Base-by-base conservation (phyloP, 495 filamentous ascomycete genomes). In the Corynascus novoguineensis region DNA sequence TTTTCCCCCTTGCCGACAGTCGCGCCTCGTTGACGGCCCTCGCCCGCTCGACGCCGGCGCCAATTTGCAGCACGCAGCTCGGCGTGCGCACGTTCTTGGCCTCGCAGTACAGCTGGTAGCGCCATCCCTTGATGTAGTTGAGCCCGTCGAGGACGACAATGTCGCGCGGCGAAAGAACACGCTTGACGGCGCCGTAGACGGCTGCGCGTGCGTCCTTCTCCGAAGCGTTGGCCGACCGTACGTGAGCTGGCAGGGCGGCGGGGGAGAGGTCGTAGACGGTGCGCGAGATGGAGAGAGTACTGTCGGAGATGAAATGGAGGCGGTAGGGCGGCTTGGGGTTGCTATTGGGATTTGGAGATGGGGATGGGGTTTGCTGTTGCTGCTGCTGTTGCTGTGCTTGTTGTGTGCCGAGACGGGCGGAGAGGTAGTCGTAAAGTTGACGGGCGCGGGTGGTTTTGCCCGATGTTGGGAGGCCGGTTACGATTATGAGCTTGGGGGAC, bases 81-180 rank as follows among this genome's bases (percentile, higher is more conserved):
- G 87, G 83, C 9, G 92, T 96, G 57, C 85, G 74, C 28, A 88
- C 72, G 24, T 92, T 90, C 69, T 97, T 97, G 4, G 91, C 84
- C 72, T 97, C 93, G 69, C 93, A 97, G 75, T 85, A 92, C 2
- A 98, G 78, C 75, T 98, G 93, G 70, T 98, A 98, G 40, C 93
- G 79, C 78, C 88, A 97, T 22, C 93, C 93, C 71, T 98, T 98
- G 73, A 98, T 98, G 73, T 97, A 97, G 67, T 97, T 97, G 67
- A 92, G 80, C 7, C 87, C 87, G 71, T 96, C 91, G 7, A 91
- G 80, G 44, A 98, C 83, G 55, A 97, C 90, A 57, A 98, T 85
- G 62, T 87, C 89, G 61, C 90, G 85, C 27, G 81, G 80, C 19
- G 81, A 82, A 27, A 98, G 78, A 35, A 81, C 79, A 35, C 93